phyloP scores from a whole-genome alignment of 78 protist species.

The Dictyostelium capitatum region DNA sequence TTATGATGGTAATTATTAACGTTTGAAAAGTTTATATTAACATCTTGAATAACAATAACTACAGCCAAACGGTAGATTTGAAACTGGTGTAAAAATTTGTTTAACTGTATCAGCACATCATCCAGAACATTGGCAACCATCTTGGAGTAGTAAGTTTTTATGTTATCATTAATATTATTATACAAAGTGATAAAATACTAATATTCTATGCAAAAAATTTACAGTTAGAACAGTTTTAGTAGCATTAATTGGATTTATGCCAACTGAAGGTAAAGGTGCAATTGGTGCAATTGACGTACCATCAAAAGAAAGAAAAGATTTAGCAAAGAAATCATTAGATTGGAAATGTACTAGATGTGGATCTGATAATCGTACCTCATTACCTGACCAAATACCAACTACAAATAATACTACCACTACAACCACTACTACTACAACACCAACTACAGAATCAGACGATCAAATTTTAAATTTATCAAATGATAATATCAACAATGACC shows the following conservation, averaged over 20 bases:
- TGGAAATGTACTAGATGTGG: conserved; percentile 85
- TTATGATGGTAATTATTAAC: not conserved
- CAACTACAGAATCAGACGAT: not conserved
- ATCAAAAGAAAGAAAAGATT: conserved; percentile 59
- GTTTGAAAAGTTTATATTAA: too few relatives aligned
- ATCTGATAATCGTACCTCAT: conserved; percentile 37
- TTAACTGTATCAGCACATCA: conserved; percentile 93
- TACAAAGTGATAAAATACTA: not conserved
- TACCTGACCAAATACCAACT: not conserved
- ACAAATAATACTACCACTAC: not conserved
- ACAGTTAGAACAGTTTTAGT: conserved; percentile 89
- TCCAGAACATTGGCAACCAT: conserved; percentile 97
- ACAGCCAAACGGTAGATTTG: conserved; percentile 95
- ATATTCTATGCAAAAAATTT: not conserved
- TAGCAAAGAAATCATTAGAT: conserved; percentile 73
- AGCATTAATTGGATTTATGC: conserved; percentile 93
- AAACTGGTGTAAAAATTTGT: conserved; percentile 93
- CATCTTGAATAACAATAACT: not conserved
- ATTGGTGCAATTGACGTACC: conserved; percentile 93
- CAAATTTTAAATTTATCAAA: not conserved
- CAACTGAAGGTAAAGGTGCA: conserved; percentile 91
- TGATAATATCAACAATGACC: not conserved
- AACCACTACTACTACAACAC: not conserved
- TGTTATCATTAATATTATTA: not conserved
- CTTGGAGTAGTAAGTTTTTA: conserved; percentile 91